These are phyloP conservation scores for Calocybe indica DNA, from an alignment of 768 basidiomycete genomes.

Conservation along the genomic window DNA sequence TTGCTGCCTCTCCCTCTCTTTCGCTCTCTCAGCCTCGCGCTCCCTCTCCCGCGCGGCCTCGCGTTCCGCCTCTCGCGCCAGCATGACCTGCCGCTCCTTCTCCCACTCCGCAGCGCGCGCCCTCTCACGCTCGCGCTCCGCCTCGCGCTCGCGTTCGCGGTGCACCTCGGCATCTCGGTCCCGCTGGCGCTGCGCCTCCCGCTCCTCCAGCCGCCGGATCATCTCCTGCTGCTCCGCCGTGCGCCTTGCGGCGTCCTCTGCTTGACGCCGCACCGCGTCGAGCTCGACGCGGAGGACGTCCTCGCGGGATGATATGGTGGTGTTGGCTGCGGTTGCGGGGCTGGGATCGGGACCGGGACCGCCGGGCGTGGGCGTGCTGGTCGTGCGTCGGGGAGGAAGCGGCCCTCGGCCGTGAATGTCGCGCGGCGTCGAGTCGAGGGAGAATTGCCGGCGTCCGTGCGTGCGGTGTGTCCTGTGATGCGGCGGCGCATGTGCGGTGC, in stretches of 20 bases:
- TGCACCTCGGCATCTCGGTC: slow-evolving; percentile 6
- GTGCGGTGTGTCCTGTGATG: too few relatives aligned
- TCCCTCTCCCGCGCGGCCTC: slow-evolving; percentile 6
- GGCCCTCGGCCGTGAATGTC: too few relatives aligned
- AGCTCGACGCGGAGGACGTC: neutral
- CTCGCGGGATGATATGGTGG: neutral
- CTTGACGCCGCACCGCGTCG: neutral
- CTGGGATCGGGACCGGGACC: neutral
- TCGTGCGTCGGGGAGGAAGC: too few relatives aligned
- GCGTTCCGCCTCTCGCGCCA: neutral
- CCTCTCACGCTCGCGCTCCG: neutral
- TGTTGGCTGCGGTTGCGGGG: neutral
- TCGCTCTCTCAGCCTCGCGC: slow-evolving; percentile 10
- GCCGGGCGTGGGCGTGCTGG: too few relatives aligned
- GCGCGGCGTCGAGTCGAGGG: too few relatives aligned
- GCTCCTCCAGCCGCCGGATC: slow-evolving; percentile 3
- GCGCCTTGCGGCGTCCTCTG: slow-evolving; percentile 4
- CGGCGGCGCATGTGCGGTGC: too few relatives aligned
- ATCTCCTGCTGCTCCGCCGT: slow-evolving; percentile 8
- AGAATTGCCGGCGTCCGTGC: too few relatives aligned
- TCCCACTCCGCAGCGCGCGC: slow-evolving; percentile 1
- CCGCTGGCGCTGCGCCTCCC: slow-evolving; percentile 6
- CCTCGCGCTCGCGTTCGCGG: neutral
- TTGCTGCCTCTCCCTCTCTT: slow-evolving; percentile 12
- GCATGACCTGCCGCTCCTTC: slow-evolving; percentile 1